These are phyloP conservation scores for Meyerozyma elateridarum DNA, from an alignment of 1,139 yeast genomes.

Conservation along the genomic window DNA sequence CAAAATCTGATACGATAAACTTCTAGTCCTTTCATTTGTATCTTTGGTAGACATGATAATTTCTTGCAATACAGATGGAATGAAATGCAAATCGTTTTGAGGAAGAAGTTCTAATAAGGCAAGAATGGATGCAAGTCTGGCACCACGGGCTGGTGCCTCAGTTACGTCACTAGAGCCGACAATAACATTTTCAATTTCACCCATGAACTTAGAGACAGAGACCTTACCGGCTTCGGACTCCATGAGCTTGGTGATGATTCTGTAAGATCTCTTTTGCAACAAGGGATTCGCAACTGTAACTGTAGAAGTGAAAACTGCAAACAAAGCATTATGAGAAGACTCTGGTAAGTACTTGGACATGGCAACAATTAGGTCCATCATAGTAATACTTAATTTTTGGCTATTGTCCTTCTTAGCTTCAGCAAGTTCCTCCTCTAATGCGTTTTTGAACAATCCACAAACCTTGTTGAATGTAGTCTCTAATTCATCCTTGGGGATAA, in stretches of 20 bases:
- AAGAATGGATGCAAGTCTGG: constrained; percentile 67
- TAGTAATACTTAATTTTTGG: constrained; percentile 66
- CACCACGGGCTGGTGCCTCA: constrained; percentile 74
- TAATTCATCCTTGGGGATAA: constrained; percentile 65
- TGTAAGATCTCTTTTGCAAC: constrained; percentile 85
- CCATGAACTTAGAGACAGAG: constrained; percentile 47
- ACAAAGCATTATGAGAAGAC: constrained; percentile 65
- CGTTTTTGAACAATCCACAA: constrained; percentile 68
- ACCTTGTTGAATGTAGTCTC: constrained; percentile 80
- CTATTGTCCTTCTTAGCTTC: constrained; percentile 22
- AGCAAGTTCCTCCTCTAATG: constrained; percentile 59
- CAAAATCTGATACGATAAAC: constrained; percentile 69
- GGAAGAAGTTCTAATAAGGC: constrained; percentile 62
- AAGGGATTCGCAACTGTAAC: constrained; percentile 55
- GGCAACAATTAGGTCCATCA: constrained; percentile 86
- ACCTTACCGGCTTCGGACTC: constrained; percentile 64
- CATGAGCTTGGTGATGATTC: constrained; percentile 66
- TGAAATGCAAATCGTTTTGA: constrained; percentile 57
- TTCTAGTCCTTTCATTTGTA: constrained; percentile 86
- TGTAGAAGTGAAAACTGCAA: constrained; percentile 71
- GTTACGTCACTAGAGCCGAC: constrained; percentile 55
- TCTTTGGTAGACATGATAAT: constrained; percentile 91
- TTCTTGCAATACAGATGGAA: constrained; percentile 82
- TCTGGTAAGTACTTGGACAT: constrained; percentile 80
- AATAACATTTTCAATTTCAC: constrained; percentile 57